Conservation (phyloP, 2,329 filamentous ascomycete genomes). For the Phaeomoniella chlamydospora region DNA sequence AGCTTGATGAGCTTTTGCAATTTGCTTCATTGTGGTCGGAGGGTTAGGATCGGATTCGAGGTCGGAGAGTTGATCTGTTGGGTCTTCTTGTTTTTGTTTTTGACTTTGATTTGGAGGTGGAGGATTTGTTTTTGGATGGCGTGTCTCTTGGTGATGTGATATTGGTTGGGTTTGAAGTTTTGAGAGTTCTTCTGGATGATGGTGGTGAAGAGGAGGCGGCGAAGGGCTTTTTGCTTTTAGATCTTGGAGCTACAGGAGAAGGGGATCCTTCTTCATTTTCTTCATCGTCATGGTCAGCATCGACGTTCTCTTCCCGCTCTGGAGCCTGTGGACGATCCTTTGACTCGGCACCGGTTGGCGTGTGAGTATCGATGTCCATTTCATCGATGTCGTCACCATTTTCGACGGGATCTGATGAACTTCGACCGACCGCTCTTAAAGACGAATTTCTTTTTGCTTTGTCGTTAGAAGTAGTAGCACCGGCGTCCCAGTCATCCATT, state of each 20-base stretch:
- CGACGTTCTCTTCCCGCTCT: background rate
- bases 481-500: conserved; percentile 18
- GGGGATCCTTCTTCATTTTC: background rate
- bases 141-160: no score
- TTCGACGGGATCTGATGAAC: background rate
- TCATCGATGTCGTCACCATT: background rate
- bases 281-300: background rate
- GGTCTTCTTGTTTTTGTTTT: background rate
- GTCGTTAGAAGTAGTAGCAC: conserved; percentile 7
- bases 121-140: background rate
- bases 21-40: no score
- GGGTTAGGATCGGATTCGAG: no score
- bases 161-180: no score
- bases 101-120: background rate
- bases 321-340: background rate
- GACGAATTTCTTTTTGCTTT: background rate
- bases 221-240: background rate
- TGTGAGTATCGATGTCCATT: background rate
- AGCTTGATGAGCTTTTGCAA: background rate
- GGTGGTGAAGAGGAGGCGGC: background rate
- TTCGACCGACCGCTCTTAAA: background rate
- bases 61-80: background rate
- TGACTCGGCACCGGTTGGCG: background rate
- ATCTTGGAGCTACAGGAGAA: background rate
- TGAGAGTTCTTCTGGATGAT: background rate